Conservation (phyloP, 2,329 filamentous ascomycete species). For the Rasamsonia emersonii region DNA sequence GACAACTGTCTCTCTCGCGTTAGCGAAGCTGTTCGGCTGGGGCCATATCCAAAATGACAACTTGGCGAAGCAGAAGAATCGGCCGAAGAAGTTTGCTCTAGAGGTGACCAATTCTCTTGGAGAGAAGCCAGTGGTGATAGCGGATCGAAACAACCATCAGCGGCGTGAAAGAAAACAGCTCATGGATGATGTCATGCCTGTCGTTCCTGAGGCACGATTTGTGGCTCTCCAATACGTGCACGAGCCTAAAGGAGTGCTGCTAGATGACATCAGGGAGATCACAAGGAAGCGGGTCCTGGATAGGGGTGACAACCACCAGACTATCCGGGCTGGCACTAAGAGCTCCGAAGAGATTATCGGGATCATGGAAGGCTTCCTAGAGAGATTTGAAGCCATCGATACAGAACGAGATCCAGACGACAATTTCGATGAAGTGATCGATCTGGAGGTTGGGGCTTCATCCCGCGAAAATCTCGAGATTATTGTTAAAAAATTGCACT, state of each 20-base stretch:
- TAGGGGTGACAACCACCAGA: constrained; percentile 94
- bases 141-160: constrained; percentile 91
- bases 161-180: constrained; percentile 81
- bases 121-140: constrained; percentile 64
- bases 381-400: constrained; percentile 73
- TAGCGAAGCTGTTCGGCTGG: constrained; percentile 79
- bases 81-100: constrained; percentile 69
- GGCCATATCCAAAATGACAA: constrained; percentile 97
- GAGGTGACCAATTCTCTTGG: constrained; percentile 58
- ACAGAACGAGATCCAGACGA: constrained; percentile 61
- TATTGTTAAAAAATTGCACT: constrained; percentile 61
- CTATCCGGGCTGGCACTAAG: constrained; percentile 76
- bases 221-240: constrained; percentile 88
- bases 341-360: constrained; percentile 64
- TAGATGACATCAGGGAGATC: constrained; percentile 63
- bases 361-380: constrained; percentile 93
- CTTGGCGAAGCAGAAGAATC: constrained; percentile 65
- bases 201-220: constrained; percentile 57
- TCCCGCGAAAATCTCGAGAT: constrained; percentile 81
- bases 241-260: constrained; percentile 49
- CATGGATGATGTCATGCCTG: constrained; percentile 63
- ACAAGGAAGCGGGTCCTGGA: constrained; percentile 71
- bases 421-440: constrained; percentile 73
- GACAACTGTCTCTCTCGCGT: constrained; percentile 77
- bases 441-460: constrained; percentile 67